Evolutionary conservation across 768 basidiomycete species (phyloP).

Genomic region (Tricholoma bakamatsutake): DNA sequence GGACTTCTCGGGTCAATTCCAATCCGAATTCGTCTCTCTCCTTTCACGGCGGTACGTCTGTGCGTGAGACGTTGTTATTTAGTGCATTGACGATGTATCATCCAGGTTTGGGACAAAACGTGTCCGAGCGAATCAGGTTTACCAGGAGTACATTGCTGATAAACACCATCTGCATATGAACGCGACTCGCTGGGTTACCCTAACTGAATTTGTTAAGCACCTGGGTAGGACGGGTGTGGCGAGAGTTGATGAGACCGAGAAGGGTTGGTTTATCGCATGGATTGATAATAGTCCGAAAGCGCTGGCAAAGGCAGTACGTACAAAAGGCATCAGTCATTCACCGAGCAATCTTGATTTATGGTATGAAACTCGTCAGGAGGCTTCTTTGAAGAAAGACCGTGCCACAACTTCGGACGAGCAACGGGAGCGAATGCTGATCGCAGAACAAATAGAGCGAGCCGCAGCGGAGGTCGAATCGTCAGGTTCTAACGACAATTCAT

Average conservation of each 20-base stretch:
- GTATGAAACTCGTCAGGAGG: conserved; percentile 43
- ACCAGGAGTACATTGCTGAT: conserved; percentile 96
- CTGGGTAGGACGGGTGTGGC: conserved; percentile 82
- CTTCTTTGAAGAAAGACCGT: conserved; percentile 86
- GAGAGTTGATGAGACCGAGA: conserved; percentile 96
- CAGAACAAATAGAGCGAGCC: conserved; percentile 93
- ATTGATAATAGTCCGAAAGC: conserved; percentile 96
- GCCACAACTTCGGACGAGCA: conserved; percentile 91
- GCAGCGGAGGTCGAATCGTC: conserved; percentile 39
- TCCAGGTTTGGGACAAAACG: conserved; percentile 88
- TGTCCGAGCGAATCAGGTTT: conserved; percentile 90
- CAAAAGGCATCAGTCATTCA: neutral
- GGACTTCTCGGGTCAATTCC: conserved; percentile 84
- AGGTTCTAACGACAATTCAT: conserved; percentile 25
- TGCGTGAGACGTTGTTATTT: neutral
- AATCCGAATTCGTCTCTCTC: conserved; percentile 86
- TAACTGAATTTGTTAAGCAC: conserved; percentile 92
- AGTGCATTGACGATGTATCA: neutral
- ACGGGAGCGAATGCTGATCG: conserved; percentile 81
- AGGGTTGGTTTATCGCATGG: conserved; percentile 97
- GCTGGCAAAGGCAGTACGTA: conserved; percentile 75
- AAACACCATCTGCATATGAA: conserved; percentile 98
- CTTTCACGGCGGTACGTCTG: conserved; percentile 72
- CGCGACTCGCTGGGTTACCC: conserved; percentile 93
- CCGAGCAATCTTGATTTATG: neutral